Conservation (phyloP, 176 grass and related monocot genomes). For the barley (Hordeum vulgare) region MorexV3_pseudomolecules_assembly NC_058522.1:321661769-321662268, state of each 20-base stretch:
- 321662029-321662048: slow-evolving; percentile 84
- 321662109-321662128: background rate
- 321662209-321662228: background rate
- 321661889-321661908: background rate
- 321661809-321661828: background rate
- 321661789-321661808: background rate
- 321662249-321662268: background rate
- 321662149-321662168: background rate
- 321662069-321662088: slow-evolving; percentile 63
- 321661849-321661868: background rate
- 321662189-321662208: background rate
- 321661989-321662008: background rate
- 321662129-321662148: background rate
- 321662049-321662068: slow-evolving; percentile 88
- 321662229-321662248: background rate
- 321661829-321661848: background rate
- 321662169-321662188: background rate
- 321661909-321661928: background rate
- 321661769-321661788: background rate
- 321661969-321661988: background rate
- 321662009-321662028: background rate
- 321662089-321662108: slow-evolving; percentile 93
- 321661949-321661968: background rate
- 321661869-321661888: background rate
- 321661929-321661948: background rate